Conservation (phyloP, 495 filamentous ascomycete species). For the Recurvomyces mirabilis region DNA sequence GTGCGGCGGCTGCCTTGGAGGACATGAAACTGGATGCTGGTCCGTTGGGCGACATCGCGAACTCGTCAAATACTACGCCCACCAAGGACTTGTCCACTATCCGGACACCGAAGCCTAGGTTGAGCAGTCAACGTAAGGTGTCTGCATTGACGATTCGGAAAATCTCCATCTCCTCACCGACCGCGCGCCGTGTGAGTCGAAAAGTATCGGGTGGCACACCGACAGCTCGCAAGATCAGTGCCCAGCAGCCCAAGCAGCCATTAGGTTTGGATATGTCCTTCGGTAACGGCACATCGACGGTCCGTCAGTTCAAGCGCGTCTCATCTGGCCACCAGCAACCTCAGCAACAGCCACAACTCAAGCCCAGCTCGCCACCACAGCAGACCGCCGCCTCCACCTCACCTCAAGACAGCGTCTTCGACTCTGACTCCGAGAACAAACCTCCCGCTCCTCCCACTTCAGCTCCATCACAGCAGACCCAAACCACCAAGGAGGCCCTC, state of each 20-base stretch:
- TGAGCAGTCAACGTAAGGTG: conserved; percentile 19
- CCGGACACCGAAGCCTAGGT: conserved; percentile 27
- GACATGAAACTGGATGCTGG: conserved; percentile 46
- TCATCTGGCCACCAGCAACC: conserved; percentile 55
- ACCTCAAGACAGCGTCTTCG: conserved; percentile 22
- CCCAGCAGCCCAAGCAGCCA: conserved; percentile 46
- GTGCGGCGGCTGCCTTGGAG: conserved; percentile 32
- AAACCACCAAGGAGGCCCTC: conserved; percentile 67
- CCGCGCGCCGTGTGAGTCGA: conserved; percentile 33
- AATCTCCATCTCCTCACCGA: conserved; percentile 20
- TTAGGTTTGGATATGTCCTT: conserved; percentile 76
- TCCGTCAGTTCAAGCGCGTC: conserved; percentile 79
- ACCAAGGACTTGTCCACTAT: conserved; percentile 32
- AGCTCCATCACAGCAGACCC: no score
- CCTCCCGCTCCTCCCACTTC: conserved; percentile 18
- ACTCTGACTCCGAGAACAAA: conserved; percentile 20
- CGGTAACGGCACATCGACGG: conserved; percentile 80
- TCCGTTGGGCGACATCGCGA: conserved; percentile 26
- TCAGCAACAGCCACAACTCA: no score
- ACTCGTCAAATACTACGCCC: conserved; percentile 29
- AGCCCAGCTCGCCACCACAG: conserved; percentile 25
- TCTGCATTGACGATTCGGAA: conserved; percentile 24
- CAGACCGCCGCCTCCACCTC: conserved; percentile 24
- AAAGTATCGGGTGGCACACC: conserved; percentile 18
- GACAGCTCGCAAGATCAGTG: conserved; percentile 15